Percentiles rank a stretch among this genome's conserved stretches.
phyloP scores from a whole-genome alignment of 805 yeast species.

The Zygotorulaspora danielsina region DNA sequence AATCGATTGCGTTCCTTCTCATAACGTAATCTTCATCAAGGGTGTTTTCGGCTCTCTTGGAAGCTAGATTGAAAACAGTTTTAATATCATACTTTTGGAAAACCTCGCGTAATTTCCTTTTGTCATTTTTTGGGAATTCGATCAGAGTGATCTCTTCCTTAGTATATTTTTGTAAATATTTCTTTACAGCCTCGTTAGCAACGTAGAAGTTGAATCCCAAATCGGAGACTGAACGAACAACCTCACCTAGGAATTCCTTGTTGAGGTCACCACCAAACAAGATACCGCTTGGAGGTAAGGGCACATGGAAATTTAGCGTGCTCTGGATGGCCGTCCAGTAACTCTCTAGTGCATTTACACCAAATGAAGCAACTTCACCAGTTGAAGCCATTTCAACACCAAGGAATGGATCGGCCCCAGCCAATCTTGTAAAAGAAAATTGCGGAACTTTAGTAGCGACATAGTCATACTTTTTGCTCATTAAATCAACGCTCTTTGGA shows the following conservation, averaged over 20 bases:
- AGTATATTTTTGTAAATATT: conserved; percentile 55
- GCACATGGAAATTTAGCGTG: conserved; percentile 94
- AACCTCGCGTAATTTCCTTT: conserved; percentile 87
- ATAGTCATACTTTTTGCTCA: conserved; percentile 65
- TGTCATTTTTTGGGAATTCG: conserved; percentile 89
- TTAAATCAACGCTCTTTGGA: conserved; percentile 77
- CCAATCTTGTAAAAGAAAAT: conserved; percentile 95
- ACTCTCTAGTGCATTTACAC: conserved; percentile 78
- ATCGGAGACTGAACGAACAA: conserved; percentile 62
- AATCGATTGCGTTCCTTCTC: conserved; percentile 99
- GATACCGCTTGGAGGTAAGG: conserved; percentile 83
- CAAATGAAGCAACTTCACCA: conserved; percentile 98
- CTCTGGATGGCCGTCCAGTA: conserved; percentile 98
- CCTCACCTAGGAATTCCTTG: conserved; percentile 63
- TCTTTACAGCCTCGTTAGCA: conserved; percentile 67
- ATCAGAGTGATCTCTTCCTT: conserved; percentile 43
- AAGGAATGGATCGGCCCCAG: conserved; percentile 98
- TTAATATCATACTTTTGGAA: conserved; percentile 82
- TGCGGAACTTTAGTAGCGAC: conserved; percentile 98
- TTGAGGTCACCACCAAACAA: conserved; percentile 91
- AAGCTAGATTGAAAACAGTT: conserved; percentile 89
- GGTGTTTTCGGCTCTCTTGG: conserved; percentile 78
- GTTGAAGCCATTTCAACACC: conserved; percentile 99
- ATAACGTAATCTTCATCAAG: conserved; percentile 90
- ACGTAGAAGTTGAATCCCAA: conserved; percentile 75